Evolutionary conservation across 2,329 filamentous ascomycete genomes (phyloP).

Genomic region (Fusarium buharicum): DNA sequence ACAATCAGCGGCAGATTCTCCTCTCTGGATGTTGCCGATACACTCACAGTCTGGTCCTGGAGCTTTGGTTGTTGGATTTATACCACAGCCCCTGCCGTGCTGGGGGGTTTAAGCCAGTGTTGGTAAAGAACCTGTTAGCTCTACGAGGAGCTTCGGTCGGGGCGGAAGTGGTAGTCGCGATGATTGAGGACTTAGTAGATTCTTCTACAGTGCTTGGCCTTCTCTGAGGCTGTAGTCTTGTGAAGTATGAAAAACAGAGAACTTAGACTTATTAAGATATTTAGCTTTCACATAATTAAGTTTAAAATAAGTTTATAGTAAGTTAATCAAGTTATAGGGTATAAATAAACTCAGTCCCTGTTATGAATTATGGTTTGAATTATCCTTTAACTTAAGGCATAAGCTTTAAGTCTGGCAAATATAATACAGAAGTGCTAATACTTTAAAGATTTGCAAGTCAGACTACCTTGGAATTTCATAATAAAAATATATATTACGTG

Average conservation of each 20-base stretch:
- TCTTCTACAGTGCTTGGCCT: background rate
- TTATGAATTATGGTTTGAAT: too few relatives aligned
- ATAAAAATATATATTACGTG: background rate
- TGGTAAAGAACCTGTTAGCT: constrained; percentile 8
- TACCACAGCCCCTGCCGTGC: constrained; percentile 1
- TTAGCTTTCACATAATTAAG: too few relatives aligned
- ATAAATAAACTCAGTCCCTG: too few relatives aligned
- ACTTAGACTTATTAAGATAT: too few relatives aligned
- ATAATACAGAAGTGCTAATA: too few relatives aligned
- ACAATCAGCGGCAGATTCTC: constrained; percentile 3
- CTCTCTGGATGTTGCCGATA: constrained; percentile 8
- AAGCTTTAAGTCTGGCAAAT: too few relatives aligned
- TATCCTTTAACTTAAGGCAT: too few relatives aligned
- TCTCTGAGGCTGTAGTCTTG: too few relatives aligned
- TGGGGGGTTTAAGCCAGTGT: constrained; percentile 8
- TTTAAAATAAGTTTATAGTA: too few relatives aligned
- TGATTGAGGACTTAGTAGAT: background rate
- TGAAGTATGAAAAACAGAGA: too few relatives aligned
- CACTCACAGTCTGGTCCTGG: background rate
- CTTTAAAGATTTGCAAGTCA: background rate
- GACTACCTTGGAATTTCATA: background rate
- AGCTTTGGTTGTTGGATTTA: background rate
- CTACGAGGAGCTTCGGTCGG: background rate
- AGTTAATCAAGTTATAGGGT: too few relatives aligned
- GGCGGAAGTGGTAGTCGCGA: background rate